A percentile compares a stretch with the other conserved stretches of the same genome.
These are phyloP conservation scores for Periconia macrospinosa DNA, from an alignment of 2,329 filamentous ascomycete species.

Conservation along the genomic window DNA sequence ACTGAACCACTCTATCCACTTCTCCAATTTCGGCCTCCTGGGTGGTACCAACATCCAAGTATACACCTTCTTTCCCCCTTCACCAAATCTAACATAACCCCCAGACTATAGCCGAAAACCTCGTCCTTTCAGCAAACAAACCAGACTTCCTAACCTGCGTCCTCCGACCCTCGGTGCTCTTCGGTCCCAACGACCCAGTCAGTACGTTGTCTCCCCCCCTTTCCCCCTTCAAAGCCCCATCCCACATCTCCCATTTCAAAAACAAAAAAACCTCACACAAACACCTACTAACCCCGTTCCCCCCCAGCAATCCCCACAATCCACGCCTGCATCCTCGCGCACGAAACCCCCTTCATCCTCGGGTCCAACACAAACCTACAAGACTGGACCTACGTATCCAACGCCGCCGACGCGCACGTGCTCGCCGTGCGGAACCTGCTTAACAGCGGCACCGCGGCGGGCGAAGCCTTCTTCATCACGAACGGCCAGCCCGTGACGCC, in stretches of 20 bases:
- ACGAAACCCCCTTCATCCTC: conserved; percentile 76
- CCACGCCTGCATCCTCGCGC: conserved; percentile 68
- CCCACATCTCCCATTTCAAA: too few relatives aligned
- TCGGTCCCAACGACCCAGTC: conserved; percentile 85
- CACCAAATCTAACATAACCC: conserved; percentile 16
- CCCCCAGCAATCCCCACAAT: conserved; percentile 65
- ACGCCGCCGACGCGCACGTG: conserved; percentile 77
- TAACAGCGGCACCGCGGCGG: conserved; percentile 61
- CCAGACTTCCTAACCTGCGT: conserved; percentile 72
- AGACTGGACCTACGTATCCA: conserved; percentile 71
- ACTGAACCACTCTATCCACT: neutral
- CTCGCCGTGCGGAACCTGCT: conserved; percentile 77
- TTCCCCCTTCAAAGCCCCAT: too few relatives aligned
- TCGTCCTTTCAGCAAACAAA: conserved; percentile 75
- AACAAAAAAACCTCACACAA: too few relatives aligned
- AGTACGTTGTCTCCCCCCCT: conserved; percentile 14
- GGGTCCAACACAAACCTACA: conserved; percentile 73
- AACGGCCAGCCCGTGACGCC: conserved; percentile 89
- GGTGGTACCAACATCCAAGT: neutral
- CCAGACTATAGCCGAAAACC: conserved; percentile 75
- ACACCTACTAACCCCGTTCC: too few relatives aligned
- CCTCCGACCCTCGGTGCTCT: conserved; percentile 84
- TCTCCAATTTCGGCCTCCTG: neutral
- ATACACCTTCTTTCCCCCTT: neutral
- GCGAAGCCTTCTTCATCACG: conserved; percentile 86